Conservation (phyloP, 768 basidiomycete species). For the Xerocomus spinulosus region DNA sequence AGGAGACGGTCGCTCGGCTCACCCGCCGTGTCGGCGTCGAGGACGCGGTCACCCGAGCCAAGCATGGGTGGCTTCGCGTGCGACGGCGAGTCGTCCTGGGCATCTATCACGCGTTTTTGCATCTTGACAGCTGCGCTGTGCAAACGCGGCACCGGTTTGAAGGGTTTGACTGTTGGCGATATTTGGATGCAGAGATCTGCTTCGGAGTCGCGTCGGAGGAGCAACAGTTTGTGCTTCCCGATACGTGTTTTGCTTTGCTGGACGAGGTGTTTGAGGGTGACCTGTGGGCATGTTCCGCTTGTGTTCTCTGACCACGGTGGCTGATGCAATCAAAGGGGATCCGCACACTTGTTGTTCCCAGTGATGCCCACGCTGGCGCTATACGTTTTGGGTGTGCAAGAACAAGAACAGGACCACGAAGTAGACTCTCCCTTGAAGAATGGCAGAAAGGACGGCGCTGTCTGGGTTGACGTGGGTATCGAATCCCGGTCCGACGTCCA, state of each 20-base stretch:
- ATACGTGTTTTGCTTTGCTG: slow-evolving; percentile 50
- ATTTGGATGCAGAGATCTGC: slow-evolving; percentile 48
- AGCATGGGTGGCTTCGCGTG: slow-evolving; percentile 26
- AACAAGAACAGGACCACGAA: slow-evolving; percentile 5
- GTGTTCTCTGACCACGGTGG: not conserved
- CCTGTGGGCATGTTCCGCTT: slow-evolving; percentile 19
- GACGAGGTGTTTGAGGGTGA: slow-evolving; percentile 42
- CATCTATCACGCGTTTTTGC: slow-evolving; percentile 28
- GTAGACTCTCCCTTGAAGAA: slow-evolving; percentile 12
- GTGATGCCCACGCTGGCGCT: slow-evolving; percentile 49
- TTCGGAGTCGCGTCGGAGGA: slow-evolving; percentile 50
- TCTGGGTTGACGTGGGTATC: slow-evolving; percentile 44
- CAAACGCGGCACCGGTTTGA: slow-evolving; percentile 11
- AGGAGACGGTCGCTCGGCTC: slow-evolving; percentile 31
- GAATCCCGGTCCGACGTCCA: slow-evolving; percentile 56
- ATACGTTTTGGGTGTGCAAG: slow-evolving; percentile 44
- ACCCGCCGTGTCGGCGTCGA: slow-evolving; percentile 24
- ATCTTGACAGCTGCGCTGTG: slow-evolving; percentile 5
- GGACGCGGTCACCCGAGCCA: slow-evolving; percentile 14
- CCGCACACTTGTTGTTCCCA: slow-evolving; percentile 51
- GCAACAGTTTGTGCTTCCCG: slow-evolving; percentile 54
- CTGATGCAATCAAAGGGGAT: slow-evolving; percentile 33
- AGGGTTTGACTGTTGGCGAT: slow-evolving; percentile 42
- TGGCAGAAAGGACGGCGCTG: slow-evolving; percentile 8
- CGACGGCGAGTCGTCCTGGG: slow-evolving; percentile 26